Base-by-base conservation (phyloP, 768 basidiomycete genomes). In the Boletus vermiculosoides region DNA sequence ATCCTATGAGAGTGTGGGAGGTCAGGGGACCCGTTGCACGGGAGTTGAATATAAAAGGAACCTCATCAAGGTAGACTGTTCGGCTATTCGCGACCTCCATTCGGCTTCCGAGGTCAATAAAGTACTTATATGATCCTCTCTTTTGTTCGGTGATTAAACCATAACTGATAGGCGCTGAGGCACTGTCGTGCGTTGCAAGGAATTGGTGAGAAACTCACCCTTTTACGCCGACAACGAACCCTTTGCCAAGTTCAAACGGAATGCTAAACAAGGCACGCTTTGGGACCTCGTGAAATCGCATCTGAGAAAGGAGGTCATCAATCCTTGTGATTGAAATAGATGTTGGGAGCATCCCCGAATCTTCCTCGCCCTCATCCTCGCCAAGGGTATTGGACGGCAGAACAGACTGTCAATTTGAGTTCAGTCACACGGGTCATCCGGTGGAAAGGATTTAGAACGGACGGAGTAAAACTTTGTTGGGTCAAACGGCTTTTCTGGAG, bases 131-230 rank as follows among this genome's bases (percentile, higher is more conserved):
- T 5, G 78, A 52, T 0, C 91, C 90, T 71, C 88, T 95, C 70
- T 82, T 90, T 73, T 95, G 93, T 66, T 94, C 88, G 1, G 91
- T 91, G 16, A 98, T 81, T 44, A 96, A 73, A 10, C 91, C 87
- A 71, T 96, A 99, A 46, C 94, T 97, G 61, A 18, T 23, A 42
- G 46, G 57, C 28, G 31, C 57, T 59, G 56, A 64, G 50, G 16
- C 22, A 52, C 47, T 23, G 34, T 28, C 3, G 45, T 16, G 34
- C 5, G 18, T 36, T 53, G n/a, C 39, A n/a, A 55, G 41, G 50
- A 36, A 16, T 40, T 18, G 33, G 16, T 49, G 47, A 50, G 40
- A 56, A 52, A 74, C 78, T 69, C 67, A 90, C 85, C 92, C 92
- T 73, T 93, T 94, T 47, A 93, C 77, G 11, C 92, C 89, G 58